These are phyloP conservation scores for Chenopodium formosanum DNA, from an alignment of 148 eudicot genomes.

Conservation along the genomic window DNA sequence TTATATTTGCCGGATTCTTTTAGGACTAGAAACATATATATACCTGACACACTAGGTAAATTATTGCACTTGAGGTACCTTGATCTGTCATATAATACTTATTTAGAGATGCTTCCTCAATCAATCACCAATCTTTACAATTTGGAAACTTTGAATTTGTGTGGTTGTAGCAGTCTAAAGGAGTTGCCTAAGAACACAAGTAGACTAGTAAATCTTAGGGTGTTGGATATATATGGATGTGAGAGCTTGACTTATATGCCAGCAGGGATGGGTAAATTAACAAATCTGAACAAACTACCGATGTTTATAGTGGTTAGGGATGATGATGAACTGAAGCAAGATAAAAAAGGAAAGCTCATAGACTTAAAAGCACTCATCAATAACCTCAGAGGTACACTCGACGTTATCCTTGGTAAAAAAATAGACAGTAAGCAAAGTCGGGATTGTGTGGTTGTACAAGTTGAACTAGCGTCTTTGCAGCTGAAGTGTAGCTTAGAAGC, in stretches of 20 bases:
- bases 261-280: slow-evolving; percentile 10
- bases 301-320: not conserved
- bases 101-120: no score
- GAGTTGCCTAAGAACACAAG: slow-evolving; percentile 18
- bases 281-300: slow-evolving; percentile 8
- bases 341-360: not conserved
- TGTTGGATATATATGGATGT: not conserved
- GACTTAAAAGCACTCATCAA: not conserved
- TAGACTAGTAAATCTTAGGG: slow-evolving; percentile 25
- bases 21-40: no score
- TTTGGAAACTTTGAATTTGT: no score
- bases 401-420: not conserved
- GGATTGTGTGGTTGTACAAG: no score
- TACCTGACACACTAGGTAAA: no score
- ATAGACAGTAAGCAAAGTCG: no score
- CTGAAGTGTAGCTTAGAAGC: no score
- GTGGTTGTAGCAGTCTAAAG: not conserved
- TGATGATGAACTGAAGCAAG: not conserved
- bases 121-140: no score
- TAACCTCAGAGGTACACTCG: slow-evolving; percentile 9
- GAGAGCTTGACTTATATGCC: slow-evolving; percentile 14
- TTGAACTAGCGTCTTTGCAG: no score
- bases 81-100: no score
- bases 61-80: no score
- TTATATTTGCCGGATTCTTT: no score